Percentiles rank a stretch among this genome's conserved stretches.
These are phyloP conservation scores for Lanmaoa pseudosensibilis DNA, from an alignment of 768 basidiomycete species.

Conservation along the genomic window DNA sequence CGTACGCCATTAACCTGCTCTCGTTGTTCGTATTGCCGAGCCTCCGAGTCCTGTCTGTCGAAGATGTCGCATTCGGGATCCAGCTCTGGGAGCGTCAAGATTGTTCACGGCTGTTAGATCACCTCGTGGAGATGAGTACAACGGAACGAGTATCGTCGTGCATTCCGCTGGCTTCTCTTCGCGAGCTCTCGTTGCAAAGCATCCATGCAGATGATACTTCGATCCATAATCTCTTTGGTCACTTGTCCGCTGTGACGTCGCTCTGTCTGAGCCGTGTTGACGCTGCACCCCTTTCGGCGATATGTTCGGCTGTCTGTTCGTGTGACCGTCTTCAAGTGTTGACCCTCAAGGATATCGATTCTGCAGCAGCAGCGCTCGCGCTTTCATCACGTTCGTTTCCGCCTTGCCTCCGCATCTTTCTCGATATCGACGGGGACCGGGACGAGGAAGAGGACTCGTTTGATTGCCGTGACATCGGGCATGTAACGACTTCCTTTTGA, in stretches of 20 bases:
- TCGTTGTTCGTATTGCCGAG: slow-evolving; percentile 40
- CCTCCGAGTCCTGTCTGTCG: slow-evolving; percentile 40
- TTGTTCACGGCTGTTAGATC: slow-evolving; percentile 37
- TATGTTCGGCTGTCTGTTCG: slow-evolving; percentile 3
- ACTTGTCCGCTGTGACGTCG: not conserved
- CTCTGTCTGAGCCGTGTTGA: slow-evolving; percentile 13
- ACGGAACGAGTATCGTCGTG: not conserved
- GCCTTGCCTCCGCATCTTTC: slow-evolving; percentile 11
- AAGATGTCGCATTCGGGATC: slow-evolving; percentile 46
- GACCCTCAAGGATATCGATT: slow-evolving; percentile 13
- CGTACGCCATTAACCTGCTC: slow-evolving; percentile 41
- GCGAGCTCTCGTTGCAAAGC: slow-evolving; percentile 12
- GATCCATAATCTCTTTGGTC: slow-evolving; percentile 6
- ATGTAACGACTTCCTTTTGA: not conserved
- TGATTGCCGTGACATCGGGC: not conserved
- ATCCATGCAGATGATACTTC: slow-evolving; percentile 1
- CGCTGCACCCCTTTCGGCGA: not conserved
- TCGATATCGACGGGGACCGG: slow-evolving; percentile 15
- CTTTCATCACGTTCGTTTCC: slow-evolving; percentile 8
- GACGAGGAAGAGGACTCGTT: not conserved
- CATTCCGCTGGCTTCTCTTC: slow-evolving; percentile 8
- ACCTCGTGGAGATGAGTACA: slow-evolving; percentile 24
- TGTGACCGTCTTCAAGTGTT: slow-evolving; percentile 9
- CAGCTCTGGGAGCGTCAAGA: slow-evolving; percentile 36
- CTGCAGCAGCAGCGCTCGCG: not conserved